Evolutionary conservation across 352 stramenopile genomes (phyloP), one percentile per base, ranked within the genome.

Genomic region (Globisporangium yorkense): DNA sequence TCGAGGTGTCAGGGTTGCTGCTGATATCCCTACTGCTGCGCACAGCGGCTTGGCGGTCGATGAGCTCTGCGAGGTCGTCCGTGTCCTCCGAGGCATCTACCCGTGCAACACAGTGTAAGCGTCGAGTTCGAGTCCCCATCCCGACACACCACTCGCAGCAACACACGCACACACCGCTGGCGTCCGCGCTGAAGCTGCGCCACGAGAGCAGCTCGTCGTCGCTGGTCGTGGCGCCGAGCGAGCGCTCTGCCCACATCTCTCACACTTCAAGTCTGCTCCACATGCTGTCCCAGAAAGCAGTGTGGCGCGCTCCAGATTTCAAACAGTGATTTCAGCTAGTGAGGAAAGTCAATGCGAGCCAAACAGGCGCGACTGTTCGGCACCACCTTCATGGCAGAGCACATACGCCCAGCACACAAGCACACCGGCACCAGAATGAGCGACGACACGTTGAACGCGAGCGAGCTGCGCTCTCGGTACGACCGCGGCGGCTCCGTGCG

Each of bases 381-480:
- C 24, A 27, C 24, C 24, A 27, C 24, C 24, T 27, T 27, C 24
- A 27, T 27, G 24, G 24, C 24, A 27, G 24, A 27, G 4, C 33
- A 37, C 33, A 29, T 29, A 15, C n/a, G 9, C 29, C 2, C n/a
- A 8, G 9, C 29, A 5, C n/a, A 8, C 3, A 20, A 31, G 49
- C 33, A 45, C 27, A 3, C 20, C 5, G 51, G 1, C 18, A 3
- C 3, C 46, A 56, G 18, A 5, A 82, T 74, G 68, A 63, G 16
- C 39, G 83, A 93, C 64, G 83, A 93, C 63, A 67, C 70, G 13
- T 69, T 89, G 64, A 80, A 46, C 31, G 83, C 83, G 33, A 80
- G 71, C 45, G 83, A 93, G 46, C 65, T 93, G 54, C 78, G 83
- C 35, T 75, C 74, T 56, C 78, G 83, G 41, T 93, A 93, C 63